A percentile compares a stretch with the other conserved stretches of the same genome.
phyloP scores from a whole-genome alignment of 2,329 filamentous ascomycete genomes.

The Thermomyces lanuginosus region DNA sequence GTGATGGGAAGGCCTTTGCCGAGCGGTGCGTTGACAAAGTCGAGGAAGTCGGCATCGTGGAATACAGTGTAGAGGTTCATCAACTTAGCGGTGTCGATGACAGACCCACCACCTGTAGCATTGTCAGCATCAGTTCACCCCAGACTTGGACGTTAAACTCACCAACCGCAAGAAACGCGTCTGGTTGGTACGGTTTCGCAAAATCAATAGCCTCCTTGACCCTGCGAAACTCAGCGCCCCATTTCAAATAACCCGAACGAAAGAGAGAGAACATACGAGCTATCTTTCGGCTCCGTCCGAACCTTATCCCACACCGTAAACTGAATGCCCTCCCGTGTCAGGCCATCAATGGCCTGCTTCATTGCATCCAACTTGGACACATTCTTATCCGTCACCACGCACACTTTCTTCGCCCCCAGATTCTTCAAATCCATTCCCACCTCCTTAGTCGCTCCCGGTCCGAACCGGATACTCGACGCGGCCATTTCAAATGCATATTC shows the following conservation, averaged over 20 bases:
- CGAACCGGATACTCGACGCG: constrained; percentile 83
- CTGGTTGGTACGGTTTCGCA: constrained; percentile 61
- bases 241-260: neutral
- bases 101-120: constrained; percentile 52
- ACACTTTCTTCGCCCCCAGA: constrained; percentile 69
- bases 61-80: constrained; percentile 94
- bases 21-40: constrained; percentile 92
- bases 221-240: constrained; percentile 27
- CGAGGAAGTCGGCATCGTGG: constrained; percentile 82
- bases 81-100: constrained; percentile 95
- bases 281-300: constrained; percentile 84
- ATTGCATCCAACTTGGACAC: constrained; percentile 75
- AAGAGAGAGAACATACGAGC: constrained; percentile 44
- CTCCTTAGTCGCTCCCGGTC: constrained; percentile 81
- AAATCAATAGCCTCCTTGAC: constrained; percentile 82
- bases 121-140: constrained; percentile 5
- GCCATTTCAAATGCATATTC: constrained; percentile 99
- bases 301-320: constrained; percentile 71
- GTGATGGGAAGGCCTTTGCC: constrained; percentile 68
- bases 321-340: constrained; percentile 60
- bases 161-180: constrained; percentile 86
- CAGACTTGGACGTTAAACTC: constrained; percentile 4
- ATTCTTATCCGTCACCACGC: constrained; percentile 77
- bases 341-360: constrained; percentile 68
- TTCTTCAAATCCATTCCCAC: constrained; percentile 97